Evolutionary conservation across 169 alveolate genomes (phyloP), one percentile per base, ranked within the genome.

Genomic region (Eimeria necatrix): DNA sequence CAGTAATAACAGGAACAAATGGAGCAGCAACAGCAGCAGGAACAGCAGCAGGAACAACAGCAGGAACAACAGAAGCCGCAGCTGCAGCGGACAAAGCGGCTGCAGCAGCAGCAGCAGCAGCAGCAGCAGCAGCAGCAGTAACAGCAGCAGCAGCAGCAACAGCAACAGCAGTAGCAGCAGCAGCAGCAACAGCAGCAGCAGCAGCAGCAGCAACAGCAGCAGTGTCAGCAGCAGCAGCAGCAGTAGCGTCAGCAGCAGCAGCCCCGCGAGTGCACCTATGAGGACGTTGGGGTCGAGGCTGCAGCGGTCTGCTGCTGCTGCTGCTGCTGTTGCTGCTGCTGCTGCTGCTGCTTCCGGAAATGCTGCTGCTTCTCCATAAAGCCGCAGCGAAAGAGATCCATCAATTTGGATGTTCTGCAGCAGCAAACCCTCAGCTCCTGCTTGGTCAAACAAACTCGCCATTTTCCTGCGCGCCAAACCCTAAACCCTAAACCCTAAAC

Each of bases 401-500:
- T 84, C 91, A 32, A 84, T 76, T 24, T 84, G 74, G 26, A 84
- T 52, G 22, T 84, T 84, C 24, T 74, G 41, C 16, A 84, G 52
- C 4, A 84, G 76, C 76, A 84, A 52, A 4, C 91, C 91, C 78
- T 84, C 56, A 60, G 91, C 91, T 5, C 91, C 91, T 10, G 91
- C 91, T 41, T 84, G 91, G 59, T 84, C 93, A 64, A 86, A 86
- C 84, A 86, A 24, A 4, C 93, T 64, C 16, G 93, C 76, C 76
- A 64, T 64, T 24, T 64, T 64, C 76, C 76, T 64, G 26, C 8
- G 20, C 64, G 20, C 8, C 64, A 56, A 56, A 56, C 64, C 64
- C 8, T 14, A 56, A 56, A 56, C 64, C 64, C 64, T 9, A 56
- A 56, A 56, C 8, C 64, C 8, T 14, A 56, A 56, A 56, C 64